These are phyloP conservation scores for Fusarium sublunatum DNA, from an alignment of 2,329 filamentous ascomycete species.

Conservation along the genomic window DNA sequence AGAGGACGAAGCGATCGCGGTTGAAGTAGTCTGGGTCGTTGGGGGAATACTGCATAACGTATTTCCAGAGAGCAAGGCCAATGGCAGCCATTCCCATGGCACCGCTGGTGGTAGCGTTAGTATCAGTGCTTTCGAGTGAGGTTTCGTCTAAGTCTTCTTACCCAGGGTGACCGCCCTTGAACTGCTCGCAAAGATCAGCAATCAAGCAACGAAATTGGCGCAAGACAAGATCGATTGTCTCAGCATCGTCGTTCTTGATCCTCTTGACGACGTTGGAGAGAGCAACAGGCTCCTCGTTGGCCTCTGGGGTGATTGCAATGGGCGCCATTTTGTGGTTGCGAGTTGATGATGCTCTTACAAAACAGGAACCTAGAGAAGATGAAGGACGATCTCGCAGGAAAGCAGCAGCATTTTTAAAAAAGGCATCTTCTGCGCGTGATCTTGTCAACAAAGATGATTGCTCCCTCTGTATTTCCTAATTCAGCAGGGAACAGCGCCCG, in stretches of 20 bases:
- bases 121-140: not conserved
- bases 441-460: constrained; percentile 2
- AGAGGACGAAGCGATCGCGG: constrained; percentile 71
- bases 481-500: constrained; percentile 21
- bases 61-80: constrained; percentile 69
- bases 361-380: not conserved
- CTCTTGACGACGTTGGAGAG: constrained; percentile 39
- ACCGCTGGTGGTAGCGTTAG: constrained; percentile 36
- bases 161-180: constrained; percentile 76
- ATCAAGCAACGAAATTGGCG: constrained; percentile 71
- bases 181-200: constrained; percentile 76
- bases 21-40: constrained; percentile 68
- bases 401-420: constrained; percentile 3
- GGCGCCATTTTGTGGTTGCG: constrained; percentile 37
- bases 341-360: constrained; percentile 6
- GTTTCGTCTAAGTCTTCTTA: constrained; percentile 50
- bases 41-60: constrained; percentile 70
- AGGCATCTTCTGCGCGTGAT: constrained; percentile 22
- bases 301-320: constrained; percentile 38
- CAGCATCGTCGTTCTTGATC: constrained; percentile 43
- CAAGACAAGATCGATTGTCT: constrained; percentile 61
- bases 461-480: constrained; percentile 1
- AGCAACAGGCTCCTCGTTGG: constrained; percentile 29
- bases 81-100: constrained; percentile 72
- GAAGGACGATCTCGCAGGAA: constrained; percentile 2